phyloP scores from a whole-genome alignment of 2,329 filamentous ascomycete genomes.

The Trichophyton rubrum region DNA sequence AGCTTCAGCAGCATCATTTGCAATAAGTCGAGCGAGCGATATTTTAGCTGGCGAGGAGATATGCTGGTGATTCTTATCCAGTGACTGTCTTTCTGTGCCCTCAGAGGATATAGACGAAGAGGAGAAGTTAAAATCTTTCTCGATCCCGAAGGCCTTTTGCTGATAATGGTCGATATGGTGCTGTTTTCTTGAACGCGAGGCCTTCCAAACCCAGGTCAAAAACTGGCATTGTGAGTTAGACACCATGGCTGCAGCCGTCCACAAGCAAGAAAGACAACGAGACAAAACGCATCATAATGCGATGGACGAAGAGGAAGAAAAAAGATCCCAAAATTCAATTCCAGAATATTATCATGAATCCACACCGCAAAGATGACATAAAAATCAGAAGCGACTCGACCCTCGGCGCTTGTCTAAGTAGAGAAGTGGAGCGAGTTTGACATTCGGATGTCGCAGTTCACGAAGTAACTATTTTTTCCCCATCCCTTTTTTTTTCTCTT shows the following conservation, averaged over 20 bases:
- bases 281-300: not conserved
- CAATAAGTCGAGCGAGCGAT: slow-evolving; percentile 8
- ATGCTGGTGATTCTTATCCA: not conserved
- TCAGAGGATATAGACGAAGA: not conserved
- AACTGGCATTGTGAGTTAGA: slow-evolving; percentile 1
- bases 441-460: not conserved
- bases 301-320: not conserved
- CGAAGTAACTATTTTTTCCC: not conserved
- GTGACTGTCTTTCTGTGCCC: not conserved
- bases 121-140: not conserved
- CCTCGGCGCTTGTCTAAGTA: not conserved
- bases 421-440: not conserved
- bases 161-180: not conserved
- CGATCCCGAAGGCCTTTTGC: not conserved
- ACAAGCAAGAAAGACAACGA: not conserved
- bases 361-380: not conserved
- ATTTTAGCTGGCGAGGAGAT: not conserved
- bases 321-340: not conserved
- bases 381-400: not conserved
- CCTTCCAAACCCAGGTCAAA: not conserved
- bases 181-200: not conserved
- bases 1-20: slow-evolving; percentile 6
- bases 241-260: not conserved
- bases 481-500: not conserved
- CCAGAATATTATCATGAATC: not conserved